These are phyloP conservation scores for Trichophyton mentagrophytes DNA, from an alignment of 2,329 filamentous ascomycete genomes.

Conservation along the genomic window DNA sequence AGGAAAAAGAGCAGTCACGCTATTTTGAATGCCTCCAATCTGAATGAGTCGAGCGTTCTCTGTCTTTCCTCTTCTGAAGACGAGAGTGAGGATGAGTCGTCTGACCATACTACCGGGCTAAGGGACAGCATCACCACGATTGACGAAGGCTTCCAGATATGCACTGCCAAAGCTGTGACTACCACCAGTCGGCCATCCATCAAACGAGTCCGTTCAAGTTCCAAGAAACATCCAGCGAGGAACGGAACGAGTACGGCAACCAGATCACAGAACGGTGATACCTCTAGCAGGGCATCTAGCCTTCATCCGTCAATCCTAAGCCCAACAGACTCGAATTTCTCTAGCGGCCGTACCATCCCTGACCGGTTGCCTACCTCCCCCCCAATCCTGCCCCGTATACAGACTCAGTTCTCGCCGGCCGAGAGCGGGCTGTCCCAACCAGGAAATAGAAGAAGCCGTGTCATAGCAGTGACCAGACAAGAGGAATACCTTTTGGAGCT, in stretches of 20 bases:
- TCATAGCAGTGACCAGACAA: constrained; percentile 42
- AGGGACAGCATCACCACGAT: constrained; percentile 31
- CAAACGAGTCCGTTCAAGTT: constrained; percentile 19
- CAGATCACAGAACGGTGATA: constrained; percentile 14
- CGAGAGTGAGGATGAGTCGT: constrained; percentile 7
- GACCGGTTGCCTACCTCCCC: constrained; percentile 20
- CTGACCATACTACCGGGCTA: constrained; percentile 12
- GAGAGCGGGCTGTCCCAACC: constrained; percentile 2
- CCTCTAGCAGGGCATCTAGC: constrained; percentile 19
- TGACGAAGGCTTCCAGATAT: constrained; percentile 32
- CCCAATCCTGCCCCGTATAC: neutral
- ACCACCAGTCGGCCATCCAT: constrained; percentile 20
- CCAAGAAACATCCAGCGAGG: constrained; percentile 18
- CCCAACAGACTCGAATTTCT: constrained; percentile 18
- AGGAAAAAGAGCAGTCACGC: constrained; percentile 29
- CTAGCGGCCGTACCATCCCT: constrained; percentile 23
- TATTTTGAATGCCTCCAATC: constrained; percentile 28
- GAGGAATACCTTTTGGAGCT: constrained; percentile 41
- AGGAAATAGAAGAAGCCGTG: constrained; percentile 30
- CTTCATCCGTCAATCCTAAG: constrained; percentile 18
- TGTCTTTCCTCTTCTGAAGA: constrained; percentile 39
- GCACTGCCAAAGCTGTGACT: constrained; percentile 29
- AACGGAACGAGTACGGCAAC: constrained; percentile 11
- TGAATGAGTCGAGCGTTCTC: constrained; percentile 35
- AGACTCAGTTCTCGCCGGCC: neutral